Evolutionary conservation across 23 red algal species (phyloP).

Genomic region (Agarophyton chilense): DNA sequence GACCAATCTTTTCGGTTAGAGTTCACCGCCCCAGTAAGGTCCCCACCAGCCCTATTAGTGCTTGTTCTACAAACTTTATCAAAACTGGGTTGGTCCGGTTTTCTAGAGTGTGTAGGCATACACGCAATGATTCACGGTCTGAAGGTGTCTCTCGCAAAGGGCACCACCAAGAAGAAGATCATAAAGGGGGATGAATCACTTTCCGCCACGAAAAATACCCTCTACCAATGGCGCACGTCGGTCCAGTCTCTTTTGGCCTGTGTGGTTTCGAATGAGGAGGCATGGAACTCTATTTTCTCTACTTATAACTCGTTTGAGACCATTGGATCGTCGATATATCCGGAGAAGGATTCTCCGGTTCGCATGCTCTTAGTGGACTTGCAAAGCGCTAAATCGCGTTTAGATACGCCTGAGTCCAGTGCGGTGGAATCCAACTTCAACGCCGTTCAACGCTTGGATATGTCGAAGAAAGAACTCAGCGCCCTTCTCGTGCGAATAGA

Average conservation of each 20-base stretch:
- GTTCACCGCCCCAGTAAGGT: neutral
- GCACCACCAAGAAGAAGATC: conserved; percentile 47
- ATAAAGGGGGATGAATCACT: conserved; percentile 47
- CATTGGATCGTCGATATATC: conserved; percentile 33
- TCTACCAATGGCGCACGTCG: conserved; percentile 32
- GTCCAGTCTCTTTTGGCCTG: neutral
- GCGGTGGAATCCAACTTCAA: conserved; percentile 38
- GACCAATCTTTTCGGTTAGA: neutral
- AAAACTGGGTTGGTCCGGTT: neutral
- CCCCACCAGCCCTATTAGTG: neutral
- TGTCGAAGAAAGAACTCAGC: conserved; percentile 40
- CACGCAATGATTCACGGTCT: conserved; percentile 60
- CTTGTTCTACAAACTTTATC: neutral
- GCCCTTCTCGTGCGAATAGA: conserved; percentile 25
- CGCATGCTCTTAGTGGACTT: conserved; percentile 16
- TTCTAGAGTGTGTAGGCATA: neutral
- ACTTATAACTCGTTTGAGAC: conserved; percentile 25
- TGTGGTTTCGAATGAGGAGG: conserved; percentile 36
- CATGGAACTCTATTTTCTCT: conserved; percentile 40
- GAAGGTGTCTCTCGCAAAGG: conserved; percentile 48
- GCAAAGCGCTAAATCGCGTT: conserved; percentile 8
- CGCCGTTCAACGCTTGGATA: conserved; percentile 24
- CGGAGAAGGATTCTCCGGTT: conserved; percentile 28
- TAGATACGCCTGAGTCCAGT: conserved; percentile 18
- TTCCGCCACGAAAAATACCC: conserved; percentile 8